Evolutionary conservation across 106 monocot species (phyloP).

Genomic region (Amphibolis antarctica): DNA sequence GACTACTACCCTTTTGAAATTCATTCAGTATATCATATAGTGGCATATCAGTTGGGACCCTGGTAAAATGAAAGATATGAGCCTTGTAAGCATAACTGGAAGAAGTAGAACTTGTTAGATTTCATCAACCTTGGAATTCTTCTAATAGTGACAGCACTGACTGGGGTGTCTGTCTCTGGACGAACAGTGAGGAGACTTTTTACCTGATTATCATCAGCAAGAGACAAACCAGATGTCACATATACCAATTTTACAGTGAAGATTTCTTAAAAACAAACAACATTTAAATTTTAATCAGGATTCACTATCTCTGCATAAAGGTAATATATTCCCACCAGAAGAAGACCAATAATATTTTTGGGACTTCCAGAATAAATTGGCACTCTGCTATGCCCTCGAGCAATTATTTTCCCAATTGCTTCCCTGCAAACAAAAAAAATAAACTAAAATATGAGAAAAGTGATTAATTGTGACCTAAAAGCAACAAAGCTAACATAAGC

Average conservation of each 20-base stretch:
- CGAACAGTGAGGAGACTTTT: conserved; percentile 99
- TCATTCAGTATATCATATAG: conserved; percentile 98
- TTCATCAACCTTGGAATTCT: conserved; percentile 72
- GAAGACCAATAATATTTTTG: conserved; percentile 87
- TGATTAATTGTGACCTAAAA: too few relatives aligned
- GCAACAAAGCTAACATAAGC: too few relatives aligned
- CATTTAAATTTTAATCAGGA: neutral
- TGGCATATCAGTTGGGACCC: conserved; percentile 98
- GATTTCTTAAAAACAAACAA: neutral
- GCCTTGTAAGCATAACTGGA: neutral
- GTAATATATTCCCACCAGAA: too few relatives aligned
- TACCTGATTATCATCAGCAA: conserved; percentile 53
- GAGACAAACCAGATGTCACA: neutral
- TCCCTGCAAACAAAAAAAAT: conserved; percentile 35
- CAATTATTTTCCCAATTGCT: conserved; percentile 99
- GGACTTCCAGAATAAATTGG: conserved; percentile 95
- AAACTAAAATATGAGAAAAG: too few relatives aligned
- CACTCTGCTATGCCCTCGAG: conserved; percentile 91
- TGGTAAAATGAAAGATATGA: conserved; percentile 23
- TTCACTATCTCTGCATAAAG: too few relatives aligned
- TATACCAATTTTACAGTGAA: too few relatives aligned
- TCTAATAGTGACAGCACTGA: conserved; percentile 95
- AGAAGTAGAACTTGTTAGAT: neutral
- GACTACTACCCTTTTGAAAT: conserved; percentile 99
- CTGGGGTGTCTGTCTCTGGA: conserved; percentile 96